Percentiles rank a stretch among this genome's conserved stretches.
These are phyloP conservation scores for Porodaedalea pini DNA, from an alignment of 1,284 basidiomycete genomes.

Conservation along the genomic window DNA sequence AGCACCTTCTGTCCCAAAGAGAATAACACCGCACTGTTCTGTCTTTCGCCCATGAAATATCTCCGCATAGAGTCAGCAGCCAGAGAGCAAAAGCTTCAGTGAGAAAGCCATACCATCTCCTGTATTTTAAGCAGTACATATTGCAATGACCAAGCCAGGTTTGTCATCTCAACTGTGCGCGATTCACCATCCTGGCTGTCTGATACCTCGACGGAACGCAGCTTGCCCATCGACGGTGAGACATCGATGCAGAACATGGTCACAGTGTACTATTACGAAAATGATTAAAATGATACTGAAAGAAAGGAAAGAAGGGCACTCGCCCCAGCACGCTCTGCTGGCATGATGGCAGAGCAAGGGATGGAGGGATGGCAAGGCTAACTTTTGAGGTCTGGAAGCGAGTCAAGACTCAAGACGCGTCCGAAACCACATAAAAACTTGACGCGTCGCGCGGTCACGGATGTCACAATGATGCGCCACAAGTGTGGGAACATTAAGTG, in stretches of 20 bases:
- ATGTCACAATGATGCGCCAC: background rate
- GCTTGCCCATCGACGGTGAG: constrained; percentile 79
- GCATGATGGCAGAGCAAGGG: constrained; percentile 45
- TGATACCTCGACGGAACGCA: constrained; percentile 54
- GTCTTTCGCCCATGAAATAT: constrained; percentile 89
- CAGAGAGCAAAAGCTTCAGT: constrained; percentile 6
- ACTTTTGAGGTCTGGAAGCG: background rate
- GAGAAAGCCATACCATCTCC: constrained; percentile 63
- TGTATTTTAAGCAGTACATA: constrained; percentile 86
- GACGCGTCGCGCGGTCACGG: constrained; percentile 1
- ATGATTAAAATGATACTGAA: background rate
- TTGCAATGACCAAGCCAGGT: constrained; percentile 79
- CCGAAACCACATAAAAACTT: too few species aligned
- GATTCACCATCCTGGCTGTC: constrained; percentile 48
- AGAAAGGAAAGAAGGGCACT: constrained; percentile 24
- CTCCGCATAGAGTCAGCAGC: constrained; percentile 37
- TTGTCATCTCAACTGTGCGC: constrained; percentile 57
- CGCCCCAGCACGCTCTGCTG: constrained; percentile 74
- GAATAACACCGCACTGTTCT: constrained; percentile 82
- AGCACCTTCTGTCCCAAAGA: constrained; percentile 78
- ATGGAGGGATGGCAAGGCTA: background rate
- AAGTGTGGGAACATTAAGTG: background rate
- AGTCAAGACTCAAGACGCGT: constrained; percentile 7
- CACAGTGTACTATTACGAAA: constrained; percentile 59
- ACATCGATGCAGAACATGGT: constrained; percentile 87